Evolutionary conservation across 805 yeast genomes (phyloP), one percentile per base, ranked within the genome.

Genomic region (Naumovozyma dairenensis): DNA sequence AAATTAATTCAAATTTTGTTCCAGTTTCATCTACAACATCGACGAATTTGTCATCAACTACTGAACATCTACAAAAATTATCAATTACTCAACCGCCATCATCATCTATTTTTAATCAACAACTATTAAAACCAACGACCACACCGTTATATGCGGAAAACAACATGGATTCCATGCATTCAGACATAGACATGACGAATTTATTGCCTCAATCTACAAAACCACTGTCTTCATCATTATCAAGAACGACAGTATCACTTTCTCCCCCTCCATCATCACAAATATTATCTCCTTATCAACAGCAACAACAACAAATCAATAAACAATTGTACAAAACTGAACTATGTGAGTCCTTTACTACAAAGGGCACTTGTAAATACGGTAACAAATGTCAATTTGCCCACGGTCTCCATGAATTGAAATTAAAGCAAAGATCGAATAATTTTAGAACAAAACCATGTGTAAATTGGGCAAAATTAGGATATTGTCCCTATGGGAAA

Each of bases 361-460:
- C 72, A 47, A 70, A 74, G 43, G 81, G 82, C 16, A 50, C 57
- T 33, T 86, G 96, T 56, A 94, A 94, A 12, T 86, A 86, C 55
- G 94, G 94, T 2, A 69, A 72, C 44, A 86, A 86, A 63, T 86
- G 96, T 57, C 96, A 86, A 62, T 86, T 86, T 67, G 96, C 96
- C 5, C 96, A 86, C 53, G 96, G 96, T 14, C 66, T 71, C 25
- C 62, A 69, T 35, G 96, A 86, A 57, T 64, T 86, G 47, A 83
- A 83, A 56, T 46, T 59, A 9, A 77, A 84, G 29, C 78, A 75
- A 39, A 44, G 48, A 14, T 78, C 86, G 8, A 74, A 77, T 35
- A 86, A 85, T 52, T 86, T 89, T 80, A 75, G 94, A 53, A 82
- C 94, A 10, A 86, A 86, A 62, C 81, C 87, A 12, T 86, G 96